Percentiles rank a stretch among this genome's conserved stretches.
Evolutionary conservation across 1,284 basidiomycete species (phyloP).

Genomic region (Porogramme epimiltina): DNA sequence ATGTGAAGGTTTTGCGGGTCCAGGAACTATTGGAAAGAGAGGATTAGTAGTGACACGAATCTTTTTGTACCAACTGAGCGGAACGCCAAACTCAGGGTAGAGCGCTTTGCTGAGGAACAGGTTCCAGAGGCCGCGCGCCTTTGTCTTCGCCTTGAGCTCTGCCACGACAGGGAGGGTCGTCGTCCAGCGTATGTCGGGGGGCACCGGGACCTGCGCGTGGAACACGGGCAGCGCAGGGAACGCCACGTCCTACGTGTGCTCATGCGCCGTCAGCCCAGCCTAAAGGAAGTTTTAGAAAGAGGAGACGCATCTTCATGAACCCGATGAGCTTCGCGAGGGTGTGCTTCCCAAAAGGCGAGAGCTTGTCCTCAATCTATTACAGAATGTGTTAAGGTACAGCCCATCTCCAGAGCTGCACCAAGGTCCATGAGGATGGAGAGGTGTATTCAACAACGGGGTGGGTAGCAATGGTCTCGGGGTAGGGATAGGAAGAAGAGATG

Average conservation of each 20-base stretch:
- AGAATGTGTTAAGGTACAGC: too few species aligned
- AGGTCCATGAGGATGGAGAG: conserved; percentile 80
- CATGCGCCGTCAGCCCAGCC: background rate
- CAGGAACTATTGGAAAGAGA: too few species aligned
- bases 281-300: background rate
- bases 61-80: too few species aligned
- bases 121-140: conserved; percentile 92
- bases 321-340: conserved; percentile 81
- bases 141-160: conserved; percentile 88
- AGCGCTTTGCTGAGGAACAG: conserved; percentile 94
- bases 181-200: conserved; percentile 82
- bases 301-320: conserved; percentile 78
- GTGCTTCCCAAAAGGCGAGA: conserved; percentile 87
- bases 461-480: conserved; percentile 42
- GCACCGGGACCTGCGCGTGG: conserved; percentile 81
- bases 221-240: conserved; percentile 80
- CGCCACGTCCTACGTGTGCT: conserved; percentile 75
- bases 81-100: conserved; percentile 88
- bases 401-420: conserved; percentile 55
- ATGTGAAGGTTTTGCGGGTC: too few species aligned
- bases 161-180: conserved; percentile 81
- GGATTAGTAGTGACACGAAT: too few species aligned
- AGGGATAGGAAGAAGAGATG: background rate
- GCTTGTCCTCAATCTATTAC: conserved; percentile 89
- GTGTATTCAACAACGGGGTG: conserved; percentile 77